Percentiles rank a stretch among this genome's conserved stretches.
These are phyloP conservation scores for Tolypocladium inflatum DNA, from an alignment of 2,329 filamentous ascomycete genomes.

Conservation along the genomic window DNA sequence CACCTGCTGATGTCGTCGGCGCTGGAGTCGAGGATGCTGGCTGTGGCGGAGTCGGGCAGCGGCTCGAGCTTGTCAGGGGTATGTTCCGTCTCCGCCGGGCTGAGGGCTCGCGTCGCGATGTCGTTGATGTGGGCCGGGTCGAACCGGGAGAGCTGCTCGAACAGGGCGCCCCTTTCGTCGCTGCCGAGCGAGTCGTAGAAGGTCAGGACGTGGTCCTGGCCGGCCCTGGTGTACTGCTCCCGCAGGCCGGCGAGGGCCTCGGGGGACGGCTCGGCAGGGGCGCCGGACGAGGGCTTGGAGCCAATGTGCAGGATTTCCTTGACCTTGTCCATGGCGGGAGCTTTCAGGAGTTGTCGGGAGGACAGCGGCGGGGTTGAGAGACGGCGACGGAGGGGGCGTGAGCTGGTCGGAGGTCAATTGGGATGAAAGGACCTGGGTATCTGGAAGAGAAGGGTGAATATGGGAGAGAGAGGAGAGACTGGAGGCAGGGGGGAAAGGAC, in stretches of 20 bases:
- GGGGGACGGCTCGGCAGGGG: slow-evolving; percentile 45
- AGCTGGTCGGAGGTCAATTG: neutral
- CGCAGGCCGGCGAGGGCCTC: slow-evolving; percentile 63
- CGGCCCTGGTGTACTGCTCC: slow-evolving; percentile 63
- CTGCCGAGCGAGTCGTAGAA: slow-evolving; percentile 72
- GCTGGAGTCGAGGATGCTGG: slow-evolving; percentile 85
- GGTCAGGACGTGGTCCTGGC: slow-evolving; percentile 69
- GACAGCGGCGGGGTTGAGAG: neutral
- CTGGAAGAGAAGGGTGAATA: neutral
- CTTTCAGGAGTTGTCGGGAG: neutral
- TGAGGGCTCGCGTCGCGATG: slow-evolving; percentile 72
- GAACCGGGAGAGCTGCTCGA: slow-evolving; percentile 71
- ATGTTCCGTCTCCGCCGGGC: slow-evolving; percentile 59
- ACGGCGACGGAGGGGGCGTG: neutral
- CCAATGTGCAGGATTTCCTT: slow-evolving; percentile 31
- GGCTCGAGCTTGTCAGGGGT: slow-evolving; percentile 61
- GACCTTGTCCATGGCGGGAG: slow-evolving; percentile 30
- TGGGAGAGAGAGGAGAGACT: neutral
- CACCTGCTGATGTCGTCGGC: slow-evolving; percentile 69
- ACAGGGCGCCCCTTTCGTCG: slow-evolving; percentile 68
- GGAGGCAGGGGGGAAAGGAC: neutral
- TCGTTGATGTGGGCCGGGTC: slow-evolving; percentile 82
- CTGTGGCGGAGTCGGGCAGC: slow-evolving; percentile 75
- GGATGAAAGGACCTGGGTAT: neutral
- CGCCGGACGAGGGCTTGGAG: slow-evolving; percentile 16